phyloP scores from a whole-genome alignment of 2,329 filamentous ascomycete species.

The Didymella sp. region DNA sequence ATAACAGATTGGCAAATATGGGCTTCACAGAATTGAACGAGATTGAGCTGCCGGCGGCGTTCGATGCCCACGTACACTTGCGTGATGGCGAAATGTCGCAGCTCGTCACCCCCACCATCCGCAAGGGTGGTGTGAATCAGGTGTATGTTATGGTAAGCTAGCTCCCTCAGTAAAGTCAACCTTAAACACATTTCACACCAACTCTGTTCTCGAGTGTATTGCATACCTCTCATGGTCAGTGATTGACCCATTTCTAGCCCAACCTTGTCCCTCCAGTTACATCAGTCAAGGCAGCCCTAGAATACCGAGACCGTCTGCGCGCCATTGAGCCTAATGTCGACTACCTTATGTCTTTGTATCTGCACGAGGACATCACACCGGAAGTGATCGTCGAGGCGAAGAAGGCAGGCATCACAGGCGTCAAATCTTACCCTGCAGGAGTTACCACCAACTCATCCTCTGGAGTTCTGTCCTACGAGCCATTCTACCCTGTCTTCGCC shows the following conservation, averaged over 20 bases:
- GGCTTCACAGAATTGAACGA: constrained; percentile 52
- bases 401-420: constrained; percentile 71
- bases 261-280: constrained; percentile 60
- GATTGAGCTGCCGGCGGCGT: constrained; percentile 57
- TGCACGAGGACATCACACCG: constrained; percentile 58
- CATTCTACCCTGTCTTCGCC: constrained; percentile 80
- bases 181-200: not conserved
- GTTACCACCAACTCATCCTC: constrained; percentile 62
- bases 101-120: constrained; percentile 59
- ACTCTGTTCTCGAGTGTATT: not conserved
- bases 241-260: constrained; percentile 45
- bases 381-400: constrained; percentile 73
- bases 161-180: not conserved
- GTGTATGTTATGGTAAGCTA: constrained; percentile 61
- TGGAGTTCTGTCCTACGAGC: constrained; percentile 72
- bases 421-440: constrained; percentile 71
- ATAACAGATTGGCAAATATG: constrained; percentile 30
- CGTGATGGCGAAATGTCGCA: constrained; percentile 61
- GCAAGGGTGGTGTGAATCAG: constrained; percentile 60
- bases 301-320: constrained; percentile 54
- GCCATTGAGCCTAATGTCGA: constrained; percentile 57
- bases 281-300: constrained; percentile 55
- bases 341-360: constrained; percentile 60
- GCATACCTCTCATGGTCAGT: not conserved
- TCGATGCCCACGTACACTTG: constrained; percentile 61